Percentiles rank a stretch among this genome's conserved stretches.
Conservation (phyloP, 1,139 yeast genomes). For the Yamadazyma songkhlaensis region DNA sequence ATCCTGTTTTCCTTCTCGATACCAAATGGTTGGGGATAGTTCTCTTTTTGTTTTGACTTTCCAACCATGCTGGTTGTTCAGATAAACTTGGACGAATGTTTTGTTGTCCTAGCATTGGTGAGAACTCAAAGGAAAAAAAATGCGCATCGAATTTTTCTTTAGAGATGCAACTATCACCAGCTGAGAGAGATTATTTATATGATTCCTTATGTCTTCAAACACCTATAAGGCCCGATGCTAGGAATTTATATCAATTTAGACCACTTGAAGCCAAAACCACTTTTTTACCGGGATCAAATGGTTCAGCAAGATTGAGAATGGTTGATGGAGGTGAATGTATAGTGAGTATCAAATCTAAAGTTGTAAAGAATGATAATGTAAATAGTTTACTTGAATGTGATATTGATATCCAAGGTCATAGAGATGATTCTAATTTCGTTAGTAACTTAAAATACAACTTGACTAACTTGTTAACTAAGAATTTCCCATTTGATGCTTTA, state of each 20-base stretch:
- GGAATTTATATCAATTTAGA: slow-evolving; percentile 69
- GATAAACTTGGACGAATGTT: not conserved
- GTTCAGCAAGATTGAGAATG: slow-evolving; percentile 82
- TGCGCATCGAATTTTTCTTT: slow-evolving; percentile 1
- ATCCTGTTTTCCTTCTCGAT: slow-evolving; percentile 43
- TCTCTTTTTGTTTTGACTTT: slow-evolving; percentile 45
- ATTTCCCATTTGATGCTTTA: slow-evolving; percentile 50
- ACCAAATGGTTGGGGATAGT: slow-evolving; percentile 56
- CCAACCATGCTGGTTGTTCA: slow-evolving; percentile 38
- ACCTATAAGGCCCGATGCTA: slow-evolving; percentile 79
- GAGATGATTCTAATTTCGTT: slow-evolving; percentile 68
- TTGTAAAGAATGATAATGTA: slow-evolving; percentile 51
- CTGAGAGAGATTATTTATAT: slow-evolving; percentile 78
- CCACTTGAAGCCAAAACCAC: slow-evolving; percentile 83
- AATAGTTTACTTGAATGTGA: slow-evolving; percentile 63
- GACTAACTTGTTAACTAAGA: slow-evolving; percentile 42
- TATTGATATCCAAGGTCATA: slow-evolving; percentile 67
- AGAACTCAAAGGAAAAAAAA: not conserved
- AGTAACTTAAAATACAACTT: slow-evolving; percentile 55
- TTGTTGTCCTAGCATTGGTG: not conserved
- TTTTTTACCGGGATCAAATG: slow-evolving; percentile 83
- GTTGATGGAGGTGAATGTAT: slow-evolving; percentile 92
- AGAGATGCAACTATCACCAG: slow-evolving; percentile 69
- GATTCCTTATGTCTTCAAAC: slow-evolving; percentile 66
- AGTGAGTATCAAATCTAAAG: slow-evolving; percentile 84